Conservation (phyloP, 2,329 filamentous ascomycete species). For the Ophiosphaerella herpotricha region DNA sequence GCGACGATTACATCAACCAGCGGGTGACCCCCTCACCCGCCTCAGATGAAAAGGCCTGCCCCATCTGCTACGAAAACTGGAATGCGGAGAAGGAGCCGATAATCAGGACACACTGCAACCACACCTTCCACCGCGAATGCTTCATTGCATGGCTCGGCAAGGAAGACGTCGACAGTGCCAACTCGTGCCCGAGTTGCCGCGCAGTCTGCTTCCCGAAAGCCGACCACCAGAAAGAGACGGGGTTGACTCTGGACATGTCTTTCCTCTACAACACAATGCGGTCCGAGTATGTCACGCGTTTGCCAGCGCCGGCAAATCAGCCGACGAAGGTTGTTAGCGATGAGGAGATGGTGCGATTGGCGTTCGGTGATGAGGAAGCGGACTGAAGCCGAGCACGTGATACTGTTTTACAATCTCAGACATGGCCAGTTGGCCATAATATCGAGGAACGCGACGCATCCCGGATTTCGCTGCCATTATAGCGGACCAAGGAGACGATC, state of each 20-base stretch:
- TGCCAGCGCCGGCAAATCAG: neutral
- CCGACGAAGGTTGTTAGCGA: neutral
- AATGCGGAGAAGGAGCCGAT: constrained; percentile 1
- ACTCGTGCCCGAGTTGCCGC: constrained; percentile 8
- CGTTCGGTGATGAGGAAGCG: constrained; percentile 1
- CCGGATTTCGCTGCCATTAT: too few relatives aligned
- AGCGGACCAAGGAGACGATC: too few relatives aligned
- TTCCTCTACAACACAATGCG: constrained; percentile 5
- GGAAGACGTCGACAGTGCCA: constrained; percentile 6
- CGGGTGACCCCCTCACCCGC: constrained; percentile 4
- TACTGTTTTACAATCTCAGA: too few relatives aligned
- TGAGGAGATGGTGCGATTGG: constrained; percentile 1
- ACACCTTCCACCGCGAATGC: constrained; percentile 7
- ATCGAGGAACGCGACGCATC: neutral
- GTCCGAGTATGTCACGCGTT: neutral
- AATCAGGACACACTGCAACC: constrained; percentile 8
- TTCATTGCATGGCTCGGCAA: constrained; percentile 7
- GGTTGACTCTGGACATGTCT: constrained; percentile 3
- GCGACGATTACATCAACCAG: constrained; percentile 5
- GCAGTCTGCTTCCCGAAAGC: constrained; percentile 5
- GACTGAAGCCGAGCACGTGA: neutral
- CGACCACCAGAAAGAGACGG: constrained; percentile 2
- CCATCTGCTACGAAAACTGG: constrained; percentile 6
- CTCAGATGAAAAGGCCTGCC: constrained; percentile 3
- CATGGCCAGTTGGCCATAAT: neutral